Conservation (phyloP, 2,329 filamentous ascomycete species). For the Cladophialophora immunda region DNA sequence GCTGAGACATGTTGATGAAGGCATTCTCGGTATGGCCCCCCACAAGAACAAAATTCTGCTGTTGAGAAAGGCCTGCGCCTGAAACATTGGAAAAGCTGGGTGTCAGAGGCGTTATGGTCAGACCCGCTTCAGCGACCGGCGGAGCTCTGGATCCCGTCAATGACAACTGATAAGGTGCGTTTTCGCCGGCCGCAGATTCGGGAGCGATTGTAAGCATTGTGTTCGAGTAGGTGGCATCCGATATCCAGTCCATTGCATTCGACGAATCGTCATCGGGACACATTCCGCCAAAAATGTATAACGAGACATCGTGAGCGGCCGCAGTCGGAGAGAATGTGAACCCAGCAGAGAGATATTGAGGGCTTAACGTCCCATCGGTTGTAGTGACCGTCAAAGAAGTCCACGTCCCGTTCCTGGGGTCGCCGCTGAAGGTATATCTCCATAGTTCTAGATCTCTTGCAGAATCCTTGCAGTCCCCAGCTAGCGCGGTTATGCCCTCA, state of each 20-base stretch:
- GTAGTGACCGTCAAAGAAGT: slow-evolving; percentile 50
- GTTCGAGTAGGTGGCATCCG: slow-evolving; percentile 79
- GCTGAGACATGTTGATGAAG: slow-evolving; percentile 93
- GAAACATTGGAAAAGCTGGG: slow-evolving; percentile 75
- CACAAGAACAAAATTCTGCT: slow-evolving; percentile 80
- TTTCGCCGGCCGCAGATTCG: slow-evolving; percentile 40
- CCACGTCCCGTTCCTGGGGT: slow-evolving; percentile 64
- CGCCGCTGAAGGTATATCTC: slow-evolving; percentile 66
- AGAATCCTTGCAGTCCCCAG: slow-evolving; percentile 73
- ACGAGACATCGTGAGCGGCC: slow-evolving; percentile 59
- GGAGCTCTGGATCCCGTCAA: slow-evolving; percentile 65
- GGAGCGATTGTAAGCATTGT: slow-evolving; percentile 75
- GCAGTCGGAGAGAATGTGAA: slow-evolving; percentile 74
- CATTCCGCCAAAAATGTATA: slow-evolving; percentile 91
- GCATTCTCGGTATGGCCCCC: slow-evolving; percentile 84
- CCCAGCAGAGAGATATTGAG: slow-evolving; percentile 67
- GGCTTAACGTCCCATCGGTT: slow-evolving; percentile 50
- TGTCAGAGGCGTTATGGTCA: slow-evolving; percentile 77
- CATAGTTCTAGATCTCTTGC: slow-evolving; percentile 68
- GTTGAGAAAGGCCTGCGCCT: slow-evolving; percentile 70
- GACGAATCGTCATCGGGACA: slow-evolving; percentile 63
- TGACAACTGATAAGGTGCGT: slow-evolving; percentile 48
- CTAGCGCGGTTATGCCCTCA: slow-evolving; percentile 76
- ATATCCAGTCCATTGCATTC: slow-evolving; percentile 67
- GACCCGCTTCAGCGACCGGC: slow-evolving; percentile 84